Percentiles rank a stretch among this genome's conserved stretches.
These are phyloP conservation scores for Magnolia sinica DNA, from an alignment of 164 flowering plant genomes.

Conservation along the genomic window DNA sequence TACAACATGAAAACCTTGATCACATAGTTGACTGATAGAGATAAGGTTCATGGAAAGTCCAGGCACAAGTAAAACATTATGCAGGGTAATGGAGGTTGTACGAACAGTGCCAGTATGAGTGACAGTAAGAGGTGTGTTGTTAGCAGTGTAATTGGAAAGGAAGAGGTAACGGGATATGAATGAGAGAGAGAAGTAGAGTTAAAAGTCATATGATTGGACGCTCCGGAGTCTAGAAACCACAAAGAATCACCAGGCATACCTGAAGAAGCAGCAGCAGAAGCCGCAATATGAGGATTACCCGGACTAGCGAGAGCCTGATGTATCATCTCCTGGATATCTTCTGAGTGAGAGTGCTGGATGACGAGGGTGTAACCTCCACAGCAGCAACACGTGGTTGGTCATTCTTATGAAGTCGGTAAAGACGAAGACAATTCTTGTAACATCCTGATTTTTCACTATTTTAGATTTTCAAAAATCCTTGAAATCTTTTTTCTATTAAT, in stretches of 20 bases:
- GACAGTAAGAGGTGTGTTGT: not conserved
- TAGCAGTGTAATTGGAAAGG: not conserved
- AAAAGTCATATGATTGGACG: not conserved
- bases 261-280: not conserved
- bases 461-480: too few relatives aligned
- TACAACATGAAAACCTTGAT: not conserved
- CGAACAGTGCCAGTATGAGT: not conserved
- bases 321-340: not conserved
- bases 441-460: too few relatives aligned
- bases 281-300: constrained; percentile 2
- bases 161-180: not conserved
- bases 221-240: not conserved
- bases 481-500: too few relatives aligned
- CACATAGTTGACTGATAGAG: not conserved
- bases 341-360: not conserved
- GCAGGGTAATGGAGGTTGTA: not conserved
- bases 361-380: not conserved
- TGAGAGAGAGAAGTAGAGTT: not conserved
- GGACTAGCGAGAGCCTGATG: not conserved
- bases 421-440: too few relatives aligned
- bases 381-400: not conserved
- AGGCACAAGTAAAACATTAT: not conserved
- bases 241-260: not conserved
- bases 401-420: not conserved
- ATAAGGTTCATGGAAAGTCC: constrained; percentile 1